These are phyloP conservation scores for Penicillium parvum DNA, from an alignment of 495 filamentous ascomycete species.

Conservation along the genomic window DNA sequence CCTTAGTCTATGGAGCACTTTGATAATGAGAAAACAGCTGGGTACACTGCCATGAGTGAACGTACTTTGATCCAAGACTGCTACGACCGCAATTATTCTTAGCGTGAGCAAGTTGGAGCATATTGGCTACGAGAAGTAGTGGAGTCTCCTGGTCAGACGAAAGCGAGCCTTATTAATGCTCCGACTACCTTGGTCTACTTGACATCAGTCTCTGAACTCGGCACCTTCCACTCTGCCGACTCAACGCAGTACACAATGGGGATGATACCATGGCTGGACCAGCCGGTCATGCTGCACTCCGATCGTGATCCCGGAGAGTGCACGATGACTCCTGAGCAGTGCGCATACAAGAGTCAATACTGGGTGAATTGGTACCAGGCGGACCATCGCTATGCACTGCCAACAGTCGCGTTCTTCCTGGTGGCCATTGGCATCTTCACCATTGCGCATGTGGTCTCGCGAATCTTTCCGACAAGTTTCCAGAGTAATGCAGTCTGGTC, in stretches of 20 bases:
- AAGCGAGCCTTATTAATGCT: slow-evolving; percentile 9
- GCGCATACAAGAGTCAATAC: slow-evolving; percentile 38
- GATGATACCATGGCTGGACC: slow-evolving; percentile 40
- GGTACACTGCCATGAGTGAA: no score
- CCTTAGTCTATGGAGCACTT: no score
- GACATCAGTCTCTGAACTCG: no score
- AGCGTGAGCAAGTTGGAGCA: neutral
- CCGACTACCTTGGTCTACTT: no score
- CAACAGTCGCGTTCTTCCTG: slow-evolving; percentile 48
- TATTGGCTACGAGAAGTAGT: no score
- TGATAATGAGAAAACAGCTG: no score
- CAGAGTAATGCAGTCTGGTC: slow-evolving; percentile 20
- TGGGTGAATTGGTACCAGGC: slow-evolving; percentile 53
- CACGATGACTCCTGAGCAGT: slow-evolving; percentile 43
- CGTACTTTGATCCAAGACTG: neutral
- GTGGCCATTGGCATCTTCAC: slow-evolving; percentile 44
- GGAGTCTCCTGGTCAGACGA: no score
- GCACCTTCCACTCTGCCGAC: neutral
- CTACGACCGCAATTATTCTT: neutral
- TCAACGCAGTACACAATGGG: slow-evolving; percentile 1
- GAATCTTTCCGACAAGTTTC: slow-evolving; percentile 15
- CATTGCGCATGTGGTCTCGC: slow-evolving; percentile 27
- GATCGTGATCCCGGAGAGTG: slow-evolving; percentile 38
- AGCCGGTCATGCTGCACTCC: slow-evolving; percentile 47
- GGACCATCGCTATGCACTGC: slow-evolving; percentile 49